A percentile compares a stretch with the other conserved stretches of the same genome.
phyloP scores from a whole-genome alignment of 306 rosid genomes.

The Acmispon strigosus region DNA sequence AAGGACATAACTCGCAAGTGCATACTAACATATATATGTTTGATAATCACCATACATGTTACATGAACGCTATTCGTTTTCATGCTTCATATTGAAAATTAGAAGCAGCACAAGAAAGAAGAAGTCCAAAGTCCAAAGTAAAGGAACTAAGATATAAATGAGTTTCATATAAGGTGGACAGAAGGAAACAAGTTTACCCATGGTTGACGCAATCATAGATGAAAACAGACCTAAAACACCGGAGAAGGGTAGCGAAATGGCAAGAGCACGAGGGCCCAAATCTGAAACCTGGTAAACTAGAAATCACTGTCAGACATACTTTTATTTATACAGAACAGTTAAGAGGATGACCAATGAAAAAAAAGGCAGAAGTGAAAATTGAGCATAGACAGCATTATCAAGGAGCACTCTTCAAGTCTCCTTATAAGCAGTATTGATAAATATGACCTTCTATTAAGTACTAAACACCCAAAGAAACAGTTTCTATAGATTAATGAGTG shows the following conservation, averaged over 20 bases:
- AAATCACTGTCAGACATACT: conserved; percentile 19
- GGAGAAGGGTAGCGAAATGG: conserved; percentile 74
- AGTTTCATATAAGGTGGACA: conserved; percentile 1
- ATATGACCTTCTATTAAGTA: neutral
- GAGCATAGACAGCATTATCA: neutral
- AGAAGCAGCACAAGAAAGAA: neutral
- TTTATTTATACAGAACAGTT: neutral
- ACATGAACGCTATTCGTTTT: too few relatives aligned
- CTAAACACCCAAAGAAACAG: neutral
- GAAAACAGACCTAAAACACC: conserved; percentile 66
- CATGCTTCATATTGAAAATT: too few relatives aligned
- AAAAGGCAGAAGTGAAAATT: neutral
- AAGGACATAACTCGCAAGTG: too few relatives aligned
- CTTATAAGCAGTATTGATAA: neutral
- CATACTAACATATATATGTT: too few relatives aligned
- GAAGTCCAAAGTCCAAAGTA: neutral
- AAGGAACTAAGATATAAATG: neutral
- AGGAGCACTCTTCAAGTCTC: neutral
- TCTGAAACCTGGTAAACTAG: conserved; percentile 58
- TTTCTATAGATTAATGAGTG: neutral
- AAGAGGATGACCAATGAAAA: neutral
- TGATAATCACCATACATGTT: too few relatives aligned
- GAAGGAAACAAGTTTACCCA: conserved; percentile 52
- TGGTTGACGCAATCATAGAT: conserved; percentile 69
- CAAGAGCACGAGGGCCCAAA: conserved; percentile 82